Percentiles rank a stretch among this genome's conserved stretches.
These are phyloP conservation scores for Talaromyces liani DNA, from an alignment of 495 filamentous ascomycete genomes.

Conservation along the genomic window DNA sequence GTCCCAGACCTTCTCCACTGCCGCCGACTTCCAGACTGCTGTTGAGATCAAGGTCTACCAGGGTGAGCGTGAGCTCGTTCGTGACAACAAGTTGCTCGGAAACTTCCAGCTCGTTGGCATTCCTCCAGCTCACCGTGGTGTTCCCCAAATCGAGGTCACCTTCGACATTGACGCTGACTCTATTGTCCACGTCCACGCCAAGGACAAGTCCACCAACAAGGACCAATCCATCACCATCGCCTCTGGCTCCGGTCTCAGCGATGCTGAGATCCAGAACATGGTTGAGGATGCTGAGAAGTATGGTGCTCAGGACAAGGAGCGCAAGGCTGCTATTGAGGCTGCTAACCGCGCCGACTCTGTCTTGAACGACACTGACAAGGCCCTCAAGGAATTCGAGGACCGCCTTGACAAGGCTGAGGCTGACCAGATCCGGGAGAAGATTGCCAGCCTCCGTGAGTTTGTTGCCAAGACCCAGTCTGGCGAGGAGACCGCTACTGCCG, in stretches of 20 bases:
- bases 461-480: slow-evolving; percentile 92
- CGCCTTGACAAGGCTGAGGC: slow-evolving; percentile 95
- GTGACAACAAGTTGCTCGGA: slow-evolving; percentile 97
- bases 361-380: slow-evolving; percentile 96
- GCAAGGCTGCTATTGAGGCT: slow-evolving; percentile 87
- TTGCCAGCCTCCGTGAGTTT: slow-evolving; percentile 77
- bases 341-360: slow-evolving; percentile 97
- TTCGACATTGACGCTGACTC: slow-evolving; percentile 99
- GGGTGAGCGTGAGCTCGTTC: slow-evolving; percentile 98
- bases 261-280: slow-evolving; percentile 91
- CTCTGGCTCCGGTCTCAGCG: slow-evolving; percentile 94
- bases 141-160: slow-evolving; percentile 96
- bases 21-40: slow-evolving; percentile 97
- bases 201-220: slow-evolving; percentile 99
- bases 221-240: slow-evolving; percentile 99
- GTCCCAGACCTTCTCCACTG: slow-evolving; percentile 96
- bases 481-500: slow-evolving; percentile 75
- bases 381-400: slow-evolving; percentile 91
- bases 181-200: slow-evolving; percentile 97
- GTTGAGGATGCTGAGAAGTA: slow-evolving; percentile 97
- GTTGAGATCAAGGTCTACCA: slow-evolving; percentile 99
- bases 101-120: slow-evolving; percentile 99
- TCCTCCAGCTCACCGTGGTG: slow-evolving; percentile 93
- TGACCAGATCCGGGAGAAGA: slow-evolving; percentile 90
- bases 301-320: slow-evolving; percentile 90